Conservation (phyloP, 2,329 filamentous ascomycete species). For the Ceratocystis harringtonii region DNA sequence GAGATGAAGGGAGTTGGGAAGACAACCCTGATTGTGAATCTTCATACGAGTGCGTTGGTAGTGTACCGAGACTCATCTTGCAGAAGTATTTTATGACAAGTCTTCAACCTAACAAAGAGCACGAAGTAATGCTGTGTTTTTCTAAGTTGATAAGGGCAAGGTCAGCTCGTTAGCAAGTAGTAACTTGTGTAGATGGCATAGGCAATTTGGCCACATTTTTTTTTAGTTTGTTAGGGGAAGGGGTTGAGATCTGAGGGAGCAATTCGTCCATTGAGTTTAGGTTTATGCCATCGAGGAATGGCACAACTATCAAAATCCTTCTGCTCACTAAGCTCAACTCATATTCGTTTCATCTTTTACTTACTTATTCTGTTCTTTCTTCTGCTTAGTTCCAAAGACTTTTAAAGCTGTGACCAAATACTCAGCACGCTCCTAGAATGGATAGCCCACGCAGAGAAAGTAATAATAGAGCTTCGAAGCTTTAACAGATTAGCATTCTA, state of each 20-base stretch:
- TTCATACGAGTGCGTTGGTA: slow-evolving; percentile 7
- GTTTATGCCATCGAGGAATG: neutral
- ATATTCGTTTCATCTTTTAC: no score
- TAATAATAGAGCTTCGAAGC: neutral
- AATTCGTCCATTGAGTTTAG: neutral
- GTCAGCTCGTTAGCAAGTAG: neutral
- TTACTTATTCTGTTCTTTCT: neutral
- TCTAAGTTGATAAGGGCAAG: neutral
- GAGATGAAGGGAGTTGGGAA: slow-evolving; percentile 22
- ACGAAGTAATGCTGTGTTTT: neutral
- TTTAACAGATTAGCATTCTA: neutral
- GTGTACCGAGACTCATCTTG: slow-evolving; percentile 9
- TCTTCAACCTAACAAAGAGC: neutral
- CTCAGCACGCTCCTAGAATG: neutral
- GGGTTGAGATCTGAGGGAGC: neutral
- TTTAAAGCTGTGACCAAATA: neutral
- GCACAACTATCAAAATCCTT: neutral
- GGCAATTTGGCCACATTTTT: slow-evolving; percentile 16
- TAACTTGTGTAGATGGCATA: slow-evolving; percentile 5
- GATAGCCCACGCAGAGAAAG: neutral
- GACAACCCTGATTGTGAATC: slow-evolving; percentile 12
- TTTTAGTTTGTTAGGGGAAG: neutral
- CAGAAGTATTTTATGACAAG: neutral
- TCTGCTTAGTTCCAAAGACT: neutral
- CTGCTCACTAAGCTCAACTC: neutral